These are phyloP conservation scores for Nothophytophthora sp. DNA, from an alignment of 352 stramenopile species.

Conservation along the genomic window DNA sequence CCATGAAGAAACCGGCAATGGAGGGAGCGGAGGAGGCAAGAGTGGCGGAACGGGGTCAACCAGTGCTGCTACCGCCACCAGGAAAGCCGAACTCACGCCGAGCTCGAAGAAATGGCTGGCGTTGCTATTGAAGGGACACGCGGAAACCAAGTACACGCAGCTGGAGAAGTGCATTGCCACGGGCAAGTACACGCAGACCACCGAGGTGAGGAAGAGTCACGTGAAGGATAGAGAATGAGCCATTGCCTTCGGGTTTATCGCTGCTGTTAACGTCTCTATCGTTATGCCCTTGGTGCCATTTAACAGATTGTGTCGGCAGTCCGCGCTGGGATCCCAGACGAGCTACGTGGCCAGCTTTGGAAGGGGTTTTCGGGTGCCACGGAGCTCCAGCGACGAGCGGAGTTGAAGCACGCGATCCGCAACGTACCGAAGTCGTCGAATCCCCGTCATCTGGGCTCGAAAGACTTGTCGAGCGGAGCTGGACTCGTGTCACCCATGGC, in stretches of 20 bases:
- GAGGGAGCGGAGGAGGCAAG: constrained; percentile 16
- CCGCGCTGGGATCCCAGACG: constrained; percentile 73
- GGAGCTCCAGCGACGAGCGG: constrained; percentile 56
- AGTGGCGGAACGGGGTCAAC: constrained; percentile 22
- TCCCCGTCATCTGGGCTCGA: constrained; percentile 26
- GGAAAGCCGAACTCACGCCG: constrained; percentile 62
- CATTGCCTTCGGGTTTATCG: not conserved
- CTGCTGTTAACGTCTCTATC: not conserved
- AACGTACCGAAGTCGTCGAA: constrained; percentile 50
- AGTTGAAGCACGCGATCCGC: constrained; percentile 57
- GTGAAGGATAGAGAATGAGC: no score
- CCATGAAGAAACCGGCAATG: constrained; percentile 34
- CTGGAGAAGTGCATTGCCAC: constrained; percentile 73
- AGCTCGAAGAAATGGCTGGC: constrained; percentile 78
- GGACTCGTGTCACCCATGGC: constrained; percentile 16
- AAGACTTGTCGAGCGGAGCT: constrained; percentile 13
- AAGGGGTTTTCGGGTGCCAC: constrained; percentile 67
- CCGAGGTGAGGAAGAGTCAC: constrained; percentile 44
- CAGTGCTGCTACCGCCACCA: constrained; percentile 13
- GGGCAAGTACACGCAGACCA: constrained; percentile 57
- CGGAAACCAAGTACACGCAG: constrained; percentile 83
- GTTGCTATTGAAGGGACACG: constrained; percentile 71
- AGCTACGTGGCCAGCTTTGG: constrained; percentile 74
- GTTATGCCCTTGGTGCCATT: not conserved
- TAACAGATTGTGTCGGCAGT: constrained; percentile 72